Conservation (phyloP, 78 protist species). For the Polysphondylium violaceum region DNA sequence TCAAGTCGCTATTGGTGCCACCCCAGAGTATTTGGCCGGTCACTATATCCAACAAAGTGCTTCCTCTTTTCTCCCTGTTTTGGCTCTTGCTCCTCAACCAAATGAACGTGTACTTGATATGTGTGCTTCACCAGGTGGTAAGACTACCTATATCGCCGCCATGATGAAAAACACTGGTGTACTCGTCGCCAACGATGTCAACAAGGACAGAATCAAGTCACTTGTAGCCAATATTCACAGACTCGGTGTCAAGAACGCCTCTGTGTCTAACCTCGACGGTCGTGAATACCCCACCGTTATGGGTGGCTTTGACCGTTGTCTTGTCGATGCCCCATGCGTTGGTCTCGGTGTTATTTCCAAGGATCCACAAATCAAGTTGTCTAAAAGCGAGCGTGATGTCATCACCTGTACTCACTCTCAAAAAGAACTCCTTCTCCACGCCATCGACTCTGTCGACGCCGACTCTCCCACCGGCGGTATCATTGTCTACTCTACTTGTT, state of each 20-base stretch:
- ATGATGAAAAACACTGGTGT: conserved; percentile 98
- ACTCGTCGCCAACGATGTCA: conserved; percentile 97
- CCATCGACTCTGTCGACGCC: conserved; percentile 97
- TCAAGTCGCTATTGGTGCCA: conserved; percentile 92
- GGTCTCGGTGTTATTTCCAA: conserved; percentile 99
- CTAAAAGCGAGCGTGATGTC: conserved; percentile 93
- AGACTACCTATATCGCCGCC: conserved; percentile 97
- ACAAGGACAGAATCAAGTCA: conserved; percentile 90
- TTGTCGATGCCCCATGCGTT: conserved; percentile 99
- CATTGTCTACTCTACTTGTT: conserved; percentile 95
- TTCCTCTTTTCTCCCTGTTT: conserved; percentile 97
- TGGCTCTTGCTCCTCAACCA: conserved; percentile 96
- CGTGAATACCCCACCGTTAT: conserved; percentile 86
- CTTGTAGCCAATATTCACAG: conserved; percentile 93
- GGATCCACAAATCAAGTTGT: conserved; percentile 85
- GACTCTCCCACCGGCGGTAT: conserved; percentile 92
- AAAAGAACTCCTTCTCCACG: conserved; percentile 96
- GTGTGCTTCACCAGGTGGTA: conserved; percentile 99
- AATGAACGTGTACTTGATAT: conserved; percentile 95
- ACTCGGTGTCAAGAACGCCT: conserved; percentile 87
- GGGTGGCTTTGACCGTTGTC: conserved; percentile 96
- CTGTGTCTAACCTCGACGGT: conserved; percentile 97
- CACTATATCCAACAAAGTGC: conserved; percentile 99
- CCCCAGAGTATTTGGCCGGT: conserved; percentile 98
- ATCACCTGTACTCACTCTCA: conserved; percentile 90